Percentiles rank a stretch among this genome's conserved stretches.
phyloP scores from a whole-genome alignment of 768 basidiomycete genomes.

The Amanita polypyramis region DNA sequence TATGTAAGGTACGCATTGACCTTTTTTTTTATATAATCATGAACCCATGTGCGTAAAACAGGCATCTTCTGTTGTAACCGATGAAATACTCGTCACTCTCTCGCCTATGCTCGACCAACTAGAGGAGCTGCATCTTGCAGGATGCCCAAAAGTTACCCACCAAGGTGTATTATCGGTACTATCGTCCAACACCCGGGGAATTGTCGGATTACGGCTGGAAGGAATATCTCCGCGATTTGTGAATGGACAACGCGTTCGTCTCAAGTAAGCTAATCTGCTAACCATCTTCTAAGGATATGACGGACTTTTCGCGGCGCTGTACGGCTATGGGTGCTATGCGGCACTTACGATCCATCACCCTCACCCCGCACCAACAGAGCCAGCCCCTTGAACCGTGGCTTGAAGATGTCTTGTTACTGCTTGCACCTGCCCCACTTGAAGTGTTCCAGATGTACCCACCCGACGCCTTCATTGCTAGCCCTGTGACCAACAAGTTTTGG shows the following conservation, averaged over 20 bases:
- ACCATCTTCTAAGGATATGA: conserved; percentile 38
- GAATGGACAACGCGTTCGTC: conserved; percentile 9
- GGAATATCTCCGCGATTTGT: conserved; percentile 54
- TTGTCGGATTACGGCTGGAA: conserved; percentile 51
- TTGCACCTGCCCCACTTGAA: conserved; percentile 41
- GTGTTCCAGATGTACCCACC: conserved; percentile 54
- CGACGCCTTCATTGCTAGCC: conserved; percentile 26
- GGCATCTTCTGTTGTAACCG: conserved; percentile 50
- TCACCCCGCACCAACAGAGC: conserved; percentile 33
- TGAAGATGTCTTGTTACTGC: conserved; percentile 26
- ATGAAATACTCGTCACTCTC: conserved; percentile 38
- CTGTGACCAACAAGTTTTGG: conserved; percentile 40
- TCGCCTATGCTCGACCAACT: conserved; percentile 39
- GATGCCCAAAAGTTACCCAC: conserved; percentile 63
- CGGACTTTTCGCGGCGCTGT: conserved; percentile 30
- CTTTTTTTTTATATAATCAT: background rate
- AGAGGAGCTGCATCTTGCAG: conserved; percentile 49
- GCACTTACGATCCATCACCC: conserved; percentile 44
- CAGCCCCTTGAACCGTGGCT: conserved; percentile 34
- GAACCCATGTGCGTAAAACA: conserved; percentile 20
- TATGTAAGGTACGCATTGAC: conserved; percentile 50
- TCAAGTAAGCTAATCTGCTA: background rate
- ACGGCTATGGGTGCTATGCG: conserved; percentile 23
- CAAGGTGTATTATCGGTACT: conserved; percentile 44
- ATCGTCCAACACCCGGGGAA: conserved; percentile 30